Evolutionary conservation across 306 rosid species (phyloP).

Genomic region (Albizia julibrissin): DNA sequence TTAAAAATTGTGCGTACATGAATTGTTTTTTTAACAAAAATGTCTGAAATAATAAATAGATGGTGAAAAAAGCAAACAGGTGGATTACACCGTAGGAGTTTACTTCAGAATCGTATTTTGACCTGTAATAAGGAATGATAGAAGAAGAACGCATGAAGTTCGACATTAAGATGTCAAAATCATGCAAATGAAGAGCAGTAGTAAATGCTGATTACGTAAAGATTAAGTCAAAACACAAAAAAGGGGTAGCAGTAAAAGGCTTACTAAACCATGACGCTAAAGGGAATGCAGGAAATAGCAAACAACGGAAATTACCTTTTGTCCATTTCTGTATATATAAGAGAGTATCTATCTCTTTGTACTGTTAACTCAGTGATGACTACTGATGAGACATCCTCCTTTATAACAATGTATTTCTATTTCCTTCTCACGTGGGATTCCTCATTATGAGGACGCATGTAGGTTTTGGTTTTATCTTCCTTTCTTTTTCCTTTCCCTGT

Average conservation of each 20-base stretch:
- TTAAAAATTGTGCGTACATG: not conserved
- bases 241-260: not conserved
- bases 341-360: not conserved
- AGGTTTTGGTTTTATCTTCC: not conserved
- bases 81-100: not conserved
- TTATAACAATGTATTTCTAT: slow-evolving; percentile 28
- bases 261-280: slow-evolving; percentile 34
- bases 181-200: not conserved
- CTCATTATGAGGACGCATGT: not conserved
- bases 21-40: not conserved
- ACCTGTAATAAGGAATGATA: not conserved
- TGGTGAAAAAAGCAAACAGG: not conserved
- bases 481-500: not conserved
- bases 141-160: not conserved
- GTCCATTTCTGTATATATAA: slow-evolving; percentile 33
- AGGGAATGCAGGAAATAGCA: slow-evolving; percentile 32
- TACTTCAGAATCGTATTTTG: not conserved
- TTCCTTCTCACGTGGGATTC: slow-evolving; percentile 40
- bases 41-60: not conserved
- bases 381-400: slow-evolving; percentile 41
- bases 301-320: slow-evolving; percentile 35
- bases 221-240: not conserved
- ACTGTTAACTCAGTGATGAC: slow-evolving; percentile 40
- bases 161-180: not conserved
- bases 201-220: not conserved